Evolutionary conservation across 306 rosid species (phyloP).

Genomic region (Quercus engelmannii): DNA sequence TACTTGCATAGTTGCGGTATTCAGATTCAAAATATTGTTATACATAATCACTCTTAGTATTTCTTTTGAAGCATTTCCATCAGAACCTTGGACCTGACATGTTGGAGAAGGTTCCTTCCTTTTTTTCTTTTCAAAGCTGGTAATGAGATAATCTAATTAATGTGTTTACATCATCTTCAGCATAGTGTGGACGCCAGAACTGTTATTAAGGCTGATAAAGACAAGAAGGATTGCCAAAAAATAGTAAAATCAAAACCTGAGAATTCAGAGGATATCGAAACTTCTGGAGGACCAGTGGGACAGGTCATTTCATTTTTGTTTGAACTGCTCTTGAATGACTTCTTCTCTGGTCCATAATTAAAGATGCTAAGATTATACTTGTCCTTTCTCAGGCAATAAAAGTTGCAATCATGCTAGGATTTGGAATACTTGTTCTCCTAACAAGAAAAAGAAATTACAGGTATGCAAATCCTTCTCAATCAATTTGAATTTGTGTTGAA

Average conservation of each 20-base stretch:
- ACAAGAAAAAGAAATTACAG: conserved; percentile 63
- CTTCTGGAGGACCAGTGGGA: conserved; percentile 46
- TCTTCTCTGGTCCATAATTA: not conserved
- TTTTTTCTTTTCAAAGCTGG: too few species aligned
- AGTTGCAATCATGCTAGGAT: conserved; percentile 72
- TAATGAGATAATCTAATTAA: not conserved
- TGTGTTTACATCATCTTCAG: conserved; percentile 24
- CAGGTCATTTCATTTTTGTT: conserved; percentile 47
- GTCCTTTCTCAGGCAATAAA: conserved; percentile 52
- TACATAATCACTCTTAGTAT: not conserved
- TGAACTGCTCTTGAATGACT: not conserved
- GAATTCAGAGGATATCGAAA: conserved; percentile 37
- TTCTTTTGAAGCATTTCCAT: not conserved
- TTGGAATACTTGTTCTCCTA: conserved; percentile 76
- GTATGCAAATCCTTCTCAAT: conserved; percentile 16
- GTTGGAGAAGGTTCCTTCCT: not conserved
- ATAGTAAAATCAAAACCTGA: conserved; percentile 26
- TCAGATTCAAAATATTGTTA: not conserved
- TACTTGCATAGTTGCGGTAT: not conserved
- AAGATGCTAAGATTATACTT: conserved; percentile 10
- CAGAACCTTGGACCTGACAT: conserved; percentile 6
- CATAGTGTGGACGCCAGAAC: conserved; percentile 17
- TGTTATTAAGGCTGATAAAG: conserved; percentile 22
- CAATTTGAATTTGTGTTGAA: not conserved
- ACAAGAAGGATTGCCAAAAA: conserved; percentile 21